Conservation (phyloP, 192 early-diverging fungal genomes). For the Coemansia sp. region DNA sequence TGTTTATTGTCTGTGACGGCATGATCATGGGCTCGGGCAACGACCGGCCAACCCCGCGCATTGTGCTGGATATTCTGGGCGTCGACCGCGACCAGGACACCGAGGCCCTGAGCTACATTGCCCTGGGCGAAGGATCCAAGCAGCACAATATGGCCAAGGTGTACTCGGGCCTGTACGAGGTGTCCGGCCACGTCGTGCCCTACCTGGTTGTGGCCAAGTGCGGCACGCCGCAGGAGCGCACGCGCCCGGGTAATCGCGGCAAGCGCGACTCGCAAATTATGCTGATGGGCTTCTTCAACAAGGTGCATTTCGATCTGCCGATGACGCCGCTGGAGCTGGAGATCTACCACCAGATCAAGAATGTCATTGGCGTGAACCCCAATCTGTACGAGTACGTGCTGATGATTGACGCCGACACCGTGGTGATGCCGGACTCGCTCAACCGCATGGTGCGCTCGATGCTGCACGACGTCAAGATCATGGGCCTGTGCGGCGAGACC, state of each 20-base stretch:
- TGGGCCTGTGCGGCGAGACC: conserved; percentile 95
- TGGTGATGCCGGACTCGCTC: conserved; percentile 84
- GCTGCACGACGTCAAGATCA: conserved; percentile 84
- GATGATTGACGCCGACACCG: conserved; percentile 97
- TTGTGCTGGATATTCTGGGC: conserved; percentile 92
- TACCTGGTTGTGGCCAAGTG: conserved; percentile 92
- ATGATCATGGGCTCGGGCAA: conserved; percentile 95
- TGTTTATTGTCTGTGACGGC: conserved; percentile 94
- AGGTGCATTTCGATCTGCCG: conserved; percentile 87
- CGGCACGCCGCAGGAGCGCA: conserved; percentile 74
- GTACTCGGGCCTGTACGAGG: conserved; percentile 92
- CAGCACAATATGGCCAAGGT: conserved; percentile 95
- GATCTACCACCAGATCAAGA: conserved; percentile 97
- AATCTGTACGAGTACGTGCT: conserved; percentile 92
- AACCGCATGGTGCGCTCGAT: conserved; percentile 90
- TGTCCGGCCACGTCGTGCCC: conserved; percentile 83
- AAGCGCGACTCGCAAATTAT: conserved; percentile 99
- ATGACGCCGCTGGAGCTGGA: conserved; percentile 96
- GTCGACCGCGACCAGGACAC: conserved; percentile 81
- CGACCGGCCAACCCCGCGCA: conserved; percentile 92
- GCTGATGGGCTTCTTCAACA: conserved; percentile 93
- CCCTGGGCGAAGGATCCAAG: conserved; percentile 79
- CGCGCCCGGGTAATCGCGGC: conserved; percentile 89
- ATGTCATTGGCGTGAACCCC: conserved; percentile 95
- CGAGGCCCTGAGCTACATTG: conserved; percentile 78